Percentiles rank a stretch among this genome's conserved stretches.
Evolutionary conservation across 768 basidiomycete species (phyloP).

Genomic region (Podaxis sp.): DNA sequence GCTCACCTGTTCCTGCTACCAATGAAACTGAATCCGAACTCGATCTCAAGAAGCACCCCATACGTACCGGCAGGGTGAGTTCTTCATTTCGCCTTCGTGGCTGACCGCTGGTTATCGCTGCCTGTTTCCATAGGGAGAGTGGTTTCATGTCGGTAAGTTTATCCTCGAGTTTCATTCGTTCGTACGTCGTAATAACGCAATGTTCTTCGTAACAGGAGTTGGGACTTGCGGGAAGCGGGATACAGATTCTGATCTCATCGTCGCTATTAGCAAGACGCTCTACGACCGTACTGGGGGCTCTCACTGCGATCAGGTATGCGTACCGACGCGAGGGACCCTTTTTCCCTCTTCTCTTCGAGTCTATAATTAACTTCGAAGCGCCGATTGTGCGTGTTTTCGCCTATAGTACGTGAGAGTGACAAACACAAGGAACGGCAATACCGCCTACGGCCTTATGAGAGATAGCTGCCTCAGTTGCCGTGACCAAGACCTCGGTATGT

Average conservation of each 20-base stretch:
- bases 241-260: conserved; percentile 48
- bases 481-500: conserved; percentile 54
- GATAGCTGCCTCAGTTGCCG: conserved; percentile 64
- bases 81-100: conserved; percentile 1
- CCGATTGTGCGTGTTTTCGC: conserved; percentile 7
- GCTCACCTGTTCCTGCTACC: conserved; percentile 40
- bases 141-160: conserved; percentile 52
- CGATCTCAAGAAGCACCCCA: conserved; percentile 49
- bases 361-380: conserved; percentile 10
- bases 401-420: conserved; percentile 55
- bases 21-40: conserved; percentile 16
- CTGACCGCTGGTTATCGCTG: background rate
- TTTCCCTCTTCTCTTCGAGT: conserved; percentile 3
- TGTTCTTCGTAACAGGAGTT: conserved; percentile 28
- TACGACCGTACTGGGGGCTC: conserved; percentile 50
- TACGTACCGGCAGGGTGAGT: conserved; percentile 57
- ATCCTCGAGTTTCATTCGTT: conserved; percentile 1
- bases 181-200: conserved; percentile 9
- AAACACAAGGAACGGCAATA: conserved; percentile 52
- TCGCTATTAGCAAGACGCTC: conserved; percentile 58
- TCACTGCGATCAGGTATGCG: conserved; percentile 60
- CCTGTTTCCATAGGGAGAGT: conserved; percentile 54
- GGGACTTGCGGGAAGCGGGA: conserved; percentile 66
- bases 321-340: background rate
- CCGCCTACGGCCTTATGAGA: conserved; percentile 46